These are phyloP conservation scores for Podaxis sp. DNA, from an alignment of 768 basidiomycete species.

Conservation along the genomic window DNA sequence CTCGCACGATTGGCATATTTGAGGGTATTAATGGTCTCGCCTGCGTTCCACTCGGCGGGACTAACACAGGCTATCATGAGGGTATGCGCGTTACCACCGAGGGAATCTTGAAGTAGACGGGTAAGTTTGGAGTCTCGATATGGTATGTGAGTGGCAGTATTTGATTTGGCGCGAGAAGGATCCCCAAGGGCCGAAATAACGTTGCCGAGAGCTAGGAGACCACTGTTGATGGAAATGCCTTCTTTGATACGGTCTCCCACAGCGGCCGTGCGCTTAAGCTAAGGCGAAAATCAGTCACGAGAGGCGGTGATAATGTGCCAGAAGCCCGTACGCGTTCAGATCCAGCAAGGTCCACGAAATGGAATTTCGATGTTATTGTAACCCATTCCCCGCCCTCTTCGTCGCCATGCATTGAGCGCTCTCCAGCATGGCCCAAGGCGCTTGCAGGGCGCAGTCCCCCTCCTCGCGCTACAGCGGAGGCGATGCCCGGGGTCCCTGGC, in stretches of 20 bases:
- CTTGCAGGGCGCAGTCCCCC: slow-evolving; percentile 68
- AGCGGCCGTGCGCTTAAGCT: slow-evolving; percentile 96
- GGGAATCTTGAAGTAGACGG: slow-evolving; percentile 90
- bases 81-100: slow-evolving; percentile 96
- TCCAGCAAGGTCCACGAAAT: slow-evolving; percentile 97
- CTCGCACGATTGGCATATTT: slow-evolving; percentile 97
- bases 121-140: slow-evolving; percentile 99
- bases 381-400: slow-evolving; percentile 81
- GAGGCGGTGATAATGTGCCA: slow-evolving; percentile 5
- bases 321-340: slow-evolving; percentile 75
- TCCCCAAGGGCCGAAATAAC: slow-evolving; percentile 98
- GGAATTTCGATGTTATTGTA: slow-evolving; percentile 92
- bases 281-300: slow-evolving; percentile 19
- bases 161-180: slow-evolving; percentile 80
- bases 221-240: slow-evolving; percentile 98
- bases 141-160: slow-evolving; percentile 87
- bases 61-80: slow-evolving; percentile 99
- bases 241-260: slow-evolving; percentile 96
- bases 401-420: slow-evolving; percentile 43
- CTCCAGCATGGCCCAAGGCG: slow-evolving; percentile 69
- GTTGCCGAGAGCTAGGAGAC: slow-evolving; percentile 93
- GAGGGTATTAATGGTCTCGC: slow-evolving; percentile 91
- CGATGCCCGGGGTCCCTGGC: slow-evolving; percentile 78
- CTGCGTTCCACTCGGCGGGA: slow-evolving; percentile 92
- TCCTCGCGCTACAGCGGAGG: slow-evolving; percentile 67